Percentiles rank a stretch among this genome's conserved stretches.
Conservation (phyloP, 345 rosid genomes). For the Syzygium aqueum region DNA sequence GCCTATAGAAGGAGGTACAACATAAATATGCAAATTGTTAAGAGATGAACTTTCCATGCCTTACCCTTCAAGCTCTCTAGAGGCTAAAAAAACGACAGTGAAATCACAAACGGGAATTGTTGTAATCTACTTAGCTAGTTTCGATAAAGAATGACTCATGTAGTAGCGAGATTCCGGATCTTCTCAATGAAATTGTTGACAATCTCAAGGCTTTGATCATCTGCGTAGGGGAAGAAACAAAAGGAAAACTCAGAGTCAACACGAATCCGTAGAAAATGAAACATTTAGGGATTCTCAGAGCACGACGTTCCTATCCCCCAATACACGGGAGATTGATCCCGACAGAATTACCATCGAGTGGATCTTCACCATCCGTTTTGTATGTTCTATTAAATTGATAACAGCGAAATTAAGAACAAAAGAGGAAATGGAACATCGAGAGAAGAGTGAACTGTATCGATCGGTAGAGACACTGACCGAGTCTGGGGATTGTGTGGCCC, state of each 20-base stretch:
- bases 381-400: background rate
- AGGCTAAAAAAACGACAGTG: background rate
- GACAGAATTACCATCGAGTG: background rate
- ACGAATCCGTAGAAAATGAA: background rate
- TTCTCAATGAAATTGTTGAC: background rate
- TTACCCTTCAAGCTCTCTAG: background rate
- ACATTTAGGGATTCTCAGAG: background rate
- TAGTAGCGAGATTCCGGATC: background rate
- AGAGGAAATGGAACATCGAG: background rate
- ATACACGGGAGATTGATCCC: background rate
- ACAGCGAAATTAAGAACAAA: background rate
- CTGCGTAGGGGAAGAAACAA: background rate
- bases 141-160: background rate
- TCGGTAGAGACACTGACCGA: slow-evolving; percentile 20
- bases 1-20: background rate
- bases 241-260: too few species aligned
- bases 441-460: background rate
- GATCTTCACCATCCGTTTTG: background rate
- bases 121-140: too few species aligned
- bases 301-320: background rate
- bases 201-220: background rate
- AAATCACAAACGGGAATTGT: background rate
- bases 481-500: slow-evolving; percentile 38
- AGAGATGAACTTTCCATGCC: background rate
- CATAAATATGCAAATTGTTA: background rate